These are phyloP conservation scores for Nepenthes gracilis DNA, from an alignment of 148 eudicot species.

Conservation along the genomic window DNA sequence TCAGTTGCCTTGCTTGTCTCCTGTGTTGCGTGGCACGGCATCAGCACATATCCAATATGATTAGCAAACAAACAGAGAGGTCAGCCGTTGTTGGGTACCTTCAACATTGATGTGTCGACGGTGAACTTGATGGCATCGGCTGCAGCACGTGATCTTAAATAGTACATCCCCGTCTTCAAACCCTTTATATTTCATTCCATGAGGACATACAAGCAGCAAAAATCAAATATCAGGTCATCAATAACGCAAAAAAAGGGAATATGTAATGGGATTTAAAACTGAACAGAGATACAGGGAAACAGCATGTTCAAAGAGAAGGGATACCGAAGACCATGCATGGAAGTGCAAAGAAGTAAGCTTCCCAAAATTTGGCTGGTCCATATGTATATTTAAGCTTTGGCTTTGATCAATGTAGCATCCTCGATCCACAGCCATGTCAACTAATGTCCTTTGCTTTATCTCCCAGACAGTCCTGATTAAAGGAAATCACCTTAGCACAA, in stretches of 20 bases:
- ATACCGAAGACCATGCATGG: conserved; percentile 63
- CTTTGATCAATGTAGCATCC: conserved; percentile 78
- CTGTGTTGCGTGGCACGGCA: conserved; percentile 22
- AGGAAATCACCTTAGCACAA: conserved; percentile 5
- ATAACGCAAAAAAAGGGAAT: no score
- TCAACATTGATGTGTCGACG: conserved; percentile 70
- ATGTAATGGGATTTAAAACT: no score
- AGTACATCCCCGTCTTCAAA: conserved; percentile 95
- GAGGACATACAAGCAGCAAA: neutral
- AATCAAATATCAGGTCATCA: neutral
- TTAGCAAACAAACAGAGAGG: neutral
- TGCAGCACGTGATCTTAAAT: conserved; percentile 85
- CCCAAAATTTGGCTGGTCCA: conserved; percentile 70
- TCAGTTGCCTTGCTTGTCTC: conserved; percentile 27
- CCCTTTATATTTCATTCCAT: conserved; percentile 30
- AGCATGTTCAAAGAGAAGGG: neutral
- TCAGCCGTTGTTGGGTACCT: conserved; percentile 17
- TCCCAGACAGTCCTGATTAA: conserved; percentile 82
- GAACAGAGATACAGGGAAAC: neutral
- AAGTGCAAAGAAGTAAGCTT: conserved; percentile 76
- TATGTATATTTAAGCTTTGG: conserved; percentile 73
- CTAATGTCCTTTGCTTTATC: conserved; percentile 65
- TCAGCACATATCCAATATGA: neutral
- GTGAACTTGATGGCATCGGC: conserved; percentile 99
- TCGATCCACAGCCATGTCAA: conserved; percentile 76